Evolutionary conservation across 352 stramenopile species (phyloP).

Genomic region (Globisporangium sylvaticum): DNA sequence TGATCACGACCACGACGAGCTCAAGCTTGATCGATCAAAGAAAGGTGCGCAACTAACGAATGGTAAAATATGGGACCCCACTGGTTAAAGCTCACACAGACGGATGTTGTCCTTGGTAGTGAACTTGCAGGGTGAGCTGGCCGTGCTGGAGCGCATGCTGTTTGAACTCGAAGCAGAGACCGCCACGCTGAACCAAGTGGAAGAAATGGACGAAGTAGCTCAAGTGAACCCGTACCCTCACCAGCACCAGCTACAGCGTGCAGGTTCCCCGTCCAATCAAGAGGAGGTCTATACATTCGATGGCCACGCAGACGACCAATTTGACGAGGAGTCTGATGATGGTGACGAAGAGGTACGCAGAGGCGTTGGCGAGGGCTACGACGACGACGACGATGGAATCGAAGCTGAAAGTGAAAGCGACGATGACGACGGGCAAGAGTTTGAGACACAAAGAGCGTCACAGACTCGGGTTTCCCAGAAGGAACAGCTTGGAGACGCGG

Average conservation of each 20-base stretch:
- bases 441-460: not conserved
- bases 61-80: too few species aligned
- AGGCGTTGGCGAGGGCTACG: not conserved
- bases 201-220: not conserved
- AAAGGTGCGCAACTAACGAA: too few species aligned
- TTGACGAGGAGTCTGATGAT: not conserved
- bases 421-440: not conserved
- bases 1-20: constrained; percentile 18
- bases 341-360: constrained; percentile 3
- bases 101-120: too few species aligned
- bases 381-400: constrained; percentile 4
- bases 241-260: constrained; percentile 6
- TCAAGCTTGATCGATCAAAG: constrained; percentile 4
- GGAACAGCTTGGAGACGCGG: not conserved
- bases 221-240: not conserved
- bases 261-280: not conserved
- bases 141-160: constrained; percentile 39
- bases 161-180: constrained; percentile 35
- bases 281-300: not conserved
- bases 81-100: too few species aligned
- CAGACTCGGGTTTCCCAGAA: not conserved
- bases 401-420: not conserved
- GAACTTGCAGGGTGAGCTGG: constrained; percentile 31
- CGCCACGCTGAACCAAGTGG: constrained; percentile 14
- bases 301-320: not conserved